Conservation (phyloP, 495 filamentous ascomycete genomes). For the Xylaria venustula region DNA sequence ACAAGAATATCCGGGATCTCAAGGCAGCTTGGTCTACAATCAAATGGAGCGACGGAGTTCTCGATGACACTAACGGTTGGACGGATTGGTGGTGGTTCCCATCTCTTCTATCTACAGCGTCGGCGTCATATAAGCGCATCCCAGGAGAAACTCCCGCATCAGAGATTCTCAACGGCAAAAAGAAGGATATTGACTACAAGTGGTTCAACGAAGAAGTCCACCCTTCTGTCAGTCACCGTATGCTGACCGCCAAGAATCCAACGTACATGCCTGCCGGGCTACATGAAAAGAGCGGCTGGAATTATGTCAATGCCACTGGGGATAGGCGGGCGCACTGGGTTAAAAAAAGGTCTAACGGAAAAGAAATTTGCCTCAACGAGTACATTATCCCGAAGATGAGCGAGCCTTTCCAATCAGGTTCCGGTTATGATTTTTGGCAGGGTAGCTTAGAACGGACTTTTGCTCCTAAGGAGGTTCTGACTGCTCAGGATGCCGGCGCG, state of each 20-base stretch:
- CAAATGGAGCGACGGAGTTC: not conserved
- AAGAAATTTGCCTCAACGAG: not conserved
- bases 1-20: slow-evolving; percentile 4
- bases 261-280: not conserved
- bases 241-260: not conserved
- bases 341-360: not conserved
- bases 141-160: slow-evolving; percentile 2
- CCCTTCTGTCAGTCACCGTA: not conserved
- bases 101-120: not conserved
- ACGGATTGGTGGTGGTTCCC: not conserved
- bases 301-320: not conserved
- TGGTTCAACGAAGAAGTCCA: not conserved
- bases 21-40: slow-evolving; percentile 3
- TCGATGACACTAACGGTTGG: not conserved
- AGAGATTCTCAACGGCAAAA: not conserved
- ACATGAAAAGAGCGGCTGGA: not conserved
- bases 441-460: not conserved
- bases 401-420: not conserved
- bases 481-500: not conserved
- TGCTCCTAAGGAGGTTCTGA: not conserved
- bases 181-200: not conserved
- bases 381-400: not conserved
- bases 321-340: not conserved
- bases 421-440: not conserved
- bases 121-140: slow-evolving; percentile 1